Percentiles rank a stretch among this genome's conserved stretches.
phyloP scores from a whole-genome alignment of 2,329 filamentous ascomycete species.

The Fusarium heterosporum region DNA sequence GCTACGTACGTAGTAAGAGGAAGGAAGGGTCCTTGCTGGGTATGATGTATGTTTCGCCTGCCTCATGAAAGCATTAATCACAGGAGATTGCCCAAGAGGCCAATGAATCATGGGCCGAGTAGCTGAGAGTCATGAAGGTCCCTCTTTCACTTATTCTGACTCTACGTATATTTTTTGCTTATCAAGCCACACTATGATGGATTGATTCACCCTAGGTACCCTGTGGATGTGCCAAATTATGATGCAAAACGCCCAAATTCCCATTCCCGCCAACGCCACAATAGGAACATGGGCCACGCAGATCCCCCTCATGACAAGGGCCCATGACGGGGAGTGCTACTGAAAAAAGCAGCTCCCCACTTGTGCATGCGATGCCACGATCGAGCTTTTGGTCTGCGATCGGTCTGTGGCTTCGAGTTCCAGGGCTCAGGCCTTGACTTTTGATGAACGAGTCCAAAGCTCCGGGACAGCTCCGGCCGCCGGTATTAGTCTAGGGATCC shows the following conservation, averaged over 20 bases:
- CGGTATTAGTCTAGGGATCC: neutral
- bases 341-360: slow-evolving; percentile 23
- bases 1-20: slow-evolving; percentile 2
- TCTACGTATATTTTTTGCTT: slow-evolving; percentile 2
- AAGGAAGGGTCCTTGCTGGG: neutral
- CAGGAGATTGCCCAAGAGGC: slow-evolving; percentile 1
- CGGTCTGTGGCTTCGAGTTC: slow-evolving; percentile 3
- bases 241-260: slow-evolving; percentile 16
- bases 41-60: neutral
- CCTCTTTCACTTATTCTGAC: neutral
- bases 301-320: slow-evolving; percentile 40
- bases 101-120: neutral
- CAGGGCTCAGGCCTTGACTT: neutral
- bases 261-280: slow-evolving; percentile 32
- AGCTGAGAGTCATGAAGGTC: neutral
- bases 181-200: slow-evolving; percentile 23
- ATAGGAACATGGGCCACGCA: slow-evolving; percentile 28
- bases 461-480: neutral
- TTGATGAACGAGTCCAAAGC: neutral
- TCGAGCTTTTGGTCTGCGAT: slow-evolving; percentile 33
- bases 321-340: slow-evolving; percentile 33
- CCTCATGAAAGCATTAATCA: slow-evolving; percentile 3
- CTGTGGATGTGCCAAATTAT: neutral
- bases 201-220: slow-evolving; percentile 2
- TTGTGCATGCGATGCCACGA: slow-evolving; percentile 24